Evolutionary conservation across 2,329 filamentous ascomycete genomes (phyloP).

Genomic region (Hortaea sp.): DNA sequence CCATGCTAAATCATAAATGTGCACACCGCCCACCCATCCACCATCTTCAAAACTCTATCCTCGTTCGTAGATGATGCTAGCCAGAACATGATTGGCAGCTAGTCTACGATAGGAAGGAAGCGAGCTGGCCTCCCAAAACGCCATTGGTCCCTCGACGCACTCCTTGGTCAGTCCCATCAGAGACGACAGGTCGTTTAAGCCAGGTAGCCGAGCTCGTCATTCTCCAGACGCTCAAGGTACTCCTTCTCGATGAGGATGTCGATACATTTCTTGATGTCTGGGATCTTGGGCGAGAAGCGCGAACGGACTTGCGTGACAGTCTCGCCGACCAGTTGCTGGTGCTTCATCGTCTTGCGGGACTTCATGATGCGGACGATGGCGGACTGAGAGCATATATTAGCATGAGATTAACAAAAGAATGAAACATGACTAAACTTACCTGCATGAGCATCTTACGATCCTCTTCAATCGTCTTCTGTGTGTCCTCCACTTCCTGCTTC

Average conservation of each 20-base stretch:
- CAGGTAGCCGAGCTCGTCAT: slow-evolving; percentile 88
- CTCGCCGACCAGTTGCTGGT: slow-evolving; percentile 85
- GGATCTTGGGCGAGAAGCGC: slow-evolving; percentile 84
- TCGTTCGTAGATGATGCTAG: too few species aligned
- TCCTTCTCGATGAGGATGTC: slow-evolving; percentile 98
- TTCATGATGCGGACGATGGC: slow-evolving; percentile 99
- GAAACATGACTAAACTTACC: slow-evolving; percentile 47
- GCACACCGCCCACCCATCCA: not conserved
- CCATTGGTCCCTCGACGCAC: too few species aligned
- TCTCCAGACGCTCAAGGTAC: slow-evolving; percentile 90
- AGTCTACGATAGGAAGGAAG: not conserved
- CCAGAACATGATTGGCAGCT: not conserved
- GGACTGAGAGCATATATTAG: slow-evolving; percentile 51
- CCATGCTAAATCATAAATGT: slow-evolving; percentile 3
- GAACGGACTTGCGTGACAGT: slow-evolving; percentile 91
- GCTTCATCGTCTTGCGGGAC: slow-evolving; percentile 97
- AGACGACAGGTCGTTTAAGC: slow-evolving; percentile 44
- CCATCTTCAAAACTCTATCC: not conserved
- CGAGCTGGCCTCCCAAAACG: not conserved
- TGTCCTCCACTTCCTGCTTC: slow-evolving; percentile 93
- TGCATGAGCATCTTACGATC: slow-evolving; percentile 93
- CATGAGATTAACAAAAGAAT: not conserved
- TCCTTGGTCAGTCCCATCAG: not conserved
- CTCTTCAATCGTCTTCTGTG: slow-evolving; percentile 98
- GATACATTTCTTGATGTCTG: slow-evolving; percentile 99